Evolutionary conservation across 768 basidiomycete genomes (phyloP), one percentile per base, ranked within the genome.

Genomic region (Pleurotus cornucopiae): DNA sequence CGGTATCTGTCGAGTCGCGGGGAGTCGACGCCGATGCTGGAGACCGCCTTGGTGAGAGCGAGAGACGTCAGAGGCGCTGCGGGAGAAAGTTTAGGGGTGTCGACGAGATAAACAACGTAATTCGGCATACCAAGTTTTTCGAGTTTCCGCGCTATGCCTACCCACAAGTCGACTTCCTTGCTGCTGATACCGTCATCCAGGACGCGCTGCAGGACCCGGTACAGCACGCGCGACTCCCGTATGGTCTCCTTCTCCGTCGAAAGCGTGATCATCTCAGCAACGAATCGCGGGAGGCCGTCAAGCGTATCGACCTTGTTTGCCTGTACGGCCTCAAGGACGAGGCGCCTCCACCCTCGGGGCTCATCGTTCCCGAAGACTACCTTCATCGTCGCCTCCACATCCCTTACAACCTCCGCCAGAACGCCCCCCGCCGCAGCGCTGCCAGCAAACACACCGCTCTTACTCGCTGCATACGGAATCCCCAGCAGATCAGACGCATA

Each of bases 91-190:
- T 46, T 20, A 20, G 20, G 20, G 20, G 20, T 20, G 20, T 20
- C 12, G 2, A 18, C 18, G 18, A 18, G 18, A 18, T 18, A 37
- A 34, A 20, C 20, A 20, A 44, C 12, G 48, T 18, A 2, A 40
- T 23, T 54, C 39, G 23, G 64, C 82, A 55, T 23, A 91, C 94
- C 80, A 57, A 71, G 73, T 59, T 76, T 80, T 64, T 90, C 85
- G 2, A 88, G 56, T 60, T 71, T 82, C 65, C 86, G 79, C 2
- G 83, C 88, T n/a, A 89, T 72, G 2, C 72, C 64, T 46, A 97
- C 67, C 93, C 96, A 96, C 41, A 77, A 65, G 58, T 94, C 93
- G 0, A 83, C 85, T 60, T 95, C 92, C 0, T 71, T 72, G 45
- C 73, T 77, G 2, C 80, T 80, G 0, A 85, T 75, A 4, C 9